Conservation (phyloP, 345 rosid species). For the Mangifera indica region DNA sequence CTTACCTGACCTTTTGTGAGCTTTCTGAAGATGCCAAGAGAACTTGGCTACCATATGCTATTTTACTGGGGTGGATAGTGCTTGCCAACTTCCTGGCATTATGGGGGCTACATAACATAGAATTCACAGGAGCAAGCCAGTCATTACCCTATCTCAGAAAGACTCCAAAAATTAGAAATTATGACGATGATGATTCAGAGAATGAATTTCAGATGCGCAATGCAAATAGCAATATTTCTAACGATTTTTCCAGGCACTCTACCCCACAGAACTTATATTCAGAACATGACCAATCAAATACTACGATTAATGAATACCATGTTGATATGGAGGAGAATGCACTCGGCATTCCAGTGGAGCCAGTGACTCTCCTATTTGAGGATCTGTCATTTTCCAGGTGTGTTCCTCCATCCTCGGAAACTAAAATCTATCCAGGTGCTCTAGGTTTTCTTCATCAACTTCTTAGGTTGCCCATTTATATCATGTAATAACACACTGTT, state of each 20-base stretch:
- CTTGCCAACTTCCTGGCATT: slow-evolving; percentile 28
- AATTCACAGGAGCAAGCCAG: slow-evolving; percentile 25
- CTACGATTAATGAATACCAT: slow-evolving; percentile 18
- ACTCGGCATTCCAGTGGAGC: slow-evolving; percentile 30
- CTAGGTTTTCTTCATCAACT: neutral
- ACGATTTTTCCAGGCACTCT: slow-evolving; percentile 4
- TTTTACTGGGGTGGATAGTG: slow-evolving; percentile 26
- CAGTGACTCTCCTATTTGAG: slow-evolving; percentile 27
- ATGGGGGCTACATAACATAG: slow-evolving; percentile 29
- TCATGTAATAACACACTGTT: neutral
- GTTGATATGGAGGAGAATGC: slow-evolving; percentile 21
- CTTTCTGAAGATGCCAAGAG: slow-evolving; percentile 24
- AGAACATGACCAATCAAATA: neutral
- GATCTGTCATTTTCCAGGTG: slow-evolving; percentile 35
- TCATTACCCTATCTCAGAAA: slow-evolving; percentile 25
- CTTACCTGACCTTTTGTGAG: slow-evolving; percentile 28
- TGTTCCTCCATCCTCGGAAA: neutral
- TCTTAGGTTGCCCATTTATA: neutral
- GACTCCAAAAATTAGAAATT: slow-evolving; percentile 8
- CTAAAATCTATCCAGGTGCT: neutral
- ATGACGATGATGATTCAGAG: slow-evolving; percentile 3
- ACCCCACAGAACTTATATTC: slow-evolving; percentile 7
- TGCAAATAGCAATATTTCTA: slow-evolving; percentile 4
- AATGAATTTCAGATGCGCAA: slow-evolving; percentile 12
- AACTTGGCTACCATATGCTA: slow-evolving; percentile 29